A percentile compares a stretch with the other conserved stretches of the same genome.
These are phyloP conservation scores for Tetrapisispora fleetii DNA, from an alignment of 805 yeast genomes.

Conservation along the genomic window DNA sequence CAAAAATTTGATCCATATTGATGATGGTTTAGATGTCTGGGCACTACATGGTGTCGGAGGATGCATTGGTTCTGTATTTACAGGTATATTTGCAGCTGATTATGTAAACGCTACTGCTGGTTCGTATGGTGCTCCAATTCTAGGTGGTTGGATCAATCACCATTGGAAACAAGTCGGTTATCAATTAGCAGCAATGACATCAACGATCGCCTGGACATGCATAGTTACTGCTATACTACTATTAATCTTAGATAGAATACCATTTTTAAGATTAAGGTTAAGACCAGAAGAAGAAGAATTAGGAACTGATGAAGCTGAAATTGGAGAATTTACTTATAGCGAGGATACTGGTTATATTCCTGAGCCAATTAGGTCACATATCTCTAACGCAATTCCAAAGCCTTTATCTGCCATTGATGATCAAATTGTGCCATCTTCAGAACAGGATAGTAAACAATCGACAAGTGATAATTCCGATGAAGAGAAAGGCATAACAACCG, in stretches of 20 bases:
- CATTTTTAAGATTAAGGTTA: constrained; percentile 73
- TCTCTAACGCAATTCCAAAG: constrained; percentile 23
- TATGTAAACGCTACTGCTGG: constrained; percentile 82
- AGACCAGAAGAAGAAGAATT: constrained; percentile 77
- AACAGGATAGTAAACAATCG: neutral
- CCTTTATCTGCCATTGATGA: constrained; percentile 29
- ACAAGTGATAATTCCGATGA: neutral
- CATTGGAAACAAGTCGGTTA: constrained; percentile 76
- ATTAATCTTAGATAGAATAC: constrained; percentile 59
- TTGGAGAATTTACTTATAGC: constrained; percentile 75
- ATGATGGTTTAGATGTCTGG: constrained; percentile 92
- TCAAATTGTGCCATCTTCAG: constrained; percentile 12
- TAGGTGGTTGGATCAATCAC: constrained; percentile 85
- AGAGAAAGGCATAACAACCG: neutral
- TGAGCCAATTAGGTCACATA: constrained; percentile 62
- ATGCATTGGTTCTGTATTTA: constrained; percentile 66
- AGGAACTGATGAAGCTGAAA: constrained; percentile 84
- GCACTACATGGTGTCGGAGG: constrained; percentile 95
- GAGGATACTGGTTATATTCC: constrained; percentile 57
- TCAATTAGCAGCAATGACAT: constrained; percentile 70
- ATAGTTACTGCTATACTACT: constrained; percentile 61
- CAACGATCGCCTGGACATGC: constrained; percentile 70
- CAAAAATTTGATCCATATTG: constrained; percentile 62
- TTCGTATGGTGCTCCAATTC: constrained; percentile 40
- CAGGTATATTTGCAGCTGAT: constrained; percentile 89